Evolutionary conservation across 2,329 filamentous ascomycete species (phyloP), one percentile per base, ranked within the genome.

Genomic region (Thielaviopsis musarum): DNA sequence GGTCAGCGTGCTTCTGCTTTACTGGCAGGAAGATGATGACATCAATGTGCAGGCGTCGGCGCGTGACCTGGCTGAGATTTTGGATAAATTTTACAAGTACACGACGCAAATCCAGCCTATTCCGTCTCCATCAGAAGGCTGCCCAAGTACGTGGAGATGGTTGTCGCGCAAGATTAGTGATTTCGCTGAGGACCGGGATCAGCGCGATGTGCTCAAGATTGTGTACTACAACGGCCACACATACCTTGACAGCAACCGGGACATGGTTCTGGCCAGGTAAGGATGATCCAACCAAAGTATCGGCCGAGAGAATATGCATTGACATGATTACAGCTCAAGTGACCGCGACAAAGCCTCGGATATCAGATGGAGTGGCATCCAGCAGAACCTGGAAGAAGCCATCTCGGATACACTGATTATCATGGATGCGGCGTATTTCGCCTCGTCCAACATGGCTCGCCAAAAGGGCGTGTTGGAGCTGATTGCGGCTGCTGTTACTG

Each of bases 361-460:
- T 5, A 77, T 81, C 54, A 70, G 77, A 54, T 82, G 79, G 79
- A 77, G 72, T 61, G 74, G 74, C 21, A 76, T 82, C 45, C 78
- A 82, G 65, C 75, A 77, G 62, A 75, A 75, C 17, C 69, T 82
- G 7, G 79, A 82, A 65, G 76, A 80, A 61, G 76, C 78, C 1
- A 71, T 70, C 30, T 74, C 78, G 2, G 79, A 82, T 65, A 78
- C 76, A 4, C 70, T 82, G 21, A 73, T 82, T 59, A 70, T 82
- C 38, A 79, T 82, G 77, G 79, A 82, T 66, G 74, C 78, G 5
- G 75, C 77, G 0, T 82, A 80, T 65, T 81, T 77, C 57, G 77
- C 78, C 1, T 77, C 77, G 9, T 74, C 76, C 1, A 76, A 73
- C 62, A 75, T 78, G 65, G 41, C 74, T 30, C 75, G 77, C 5